Base-by-base conservation (phyloP, 1,284 basidiomycete species). In the Puccinia novopanici region DNA sequence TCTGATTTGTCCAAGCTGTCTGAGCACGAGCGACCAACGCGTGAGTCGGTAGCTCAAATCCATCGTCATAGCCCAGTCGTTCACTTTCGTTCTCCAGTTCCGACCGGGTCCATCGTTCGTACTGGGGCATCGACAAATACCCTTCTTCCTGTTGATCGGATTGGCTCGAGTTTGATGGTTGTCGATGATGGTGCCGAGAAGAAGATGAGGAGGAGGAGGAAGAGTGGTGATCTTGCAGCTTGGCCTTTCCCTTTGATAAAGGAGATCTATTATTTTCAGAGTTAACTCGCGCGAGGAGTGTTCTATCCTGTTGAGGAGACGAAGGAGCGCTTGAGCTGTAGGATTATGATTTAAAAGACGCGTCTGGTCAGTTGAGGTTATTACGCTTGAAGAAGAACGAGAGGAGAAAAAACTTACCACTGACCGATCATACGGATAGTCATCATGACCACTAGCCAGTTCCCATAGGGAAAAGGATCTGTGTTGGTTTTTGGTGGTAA, bases 71-170 rank as follows among this genome's bases (percentile, higher is more conserved):
- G 8, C 75, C 75, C 34, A 77, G 34, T 30, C 45, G 48, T 57
- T 77, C 75, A 40, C 63, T 77, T 27, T 77, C 75, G 54, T 77
- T 77, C 40, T 77, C 27, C 19, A 77, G 42, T 17, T 77, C 30
- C 17, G 50, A 22, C 12, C 63, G 65, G 24, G 75, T 54, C 75
- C 75, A 77, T 13, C 42, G 24, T 30, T 77, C 61, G 67, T 67
- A 77, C 17, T 37, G n/a, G 27, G 75, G 75, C 59, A 68, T 77
- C 42, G 24, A 34, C n/a, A 71, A 27, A 54, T 13, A 52, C 24
- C 2, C 68, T 22, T 17, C 10, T 52, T 42, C 34, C 0, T 48
- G 12, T 52, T 10, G 68, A 27, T n/a, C 27, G 9, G 27, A n/a
- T 52, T 22, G 68, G 17, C 10, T 68, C 15, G 15, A 34, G 61